These are phyloP conservation scores for Penicillium oxalicum DNA, from an alignment of 2,329 filamentous ascomycete species.

Conservation along the genomic window DNA sequence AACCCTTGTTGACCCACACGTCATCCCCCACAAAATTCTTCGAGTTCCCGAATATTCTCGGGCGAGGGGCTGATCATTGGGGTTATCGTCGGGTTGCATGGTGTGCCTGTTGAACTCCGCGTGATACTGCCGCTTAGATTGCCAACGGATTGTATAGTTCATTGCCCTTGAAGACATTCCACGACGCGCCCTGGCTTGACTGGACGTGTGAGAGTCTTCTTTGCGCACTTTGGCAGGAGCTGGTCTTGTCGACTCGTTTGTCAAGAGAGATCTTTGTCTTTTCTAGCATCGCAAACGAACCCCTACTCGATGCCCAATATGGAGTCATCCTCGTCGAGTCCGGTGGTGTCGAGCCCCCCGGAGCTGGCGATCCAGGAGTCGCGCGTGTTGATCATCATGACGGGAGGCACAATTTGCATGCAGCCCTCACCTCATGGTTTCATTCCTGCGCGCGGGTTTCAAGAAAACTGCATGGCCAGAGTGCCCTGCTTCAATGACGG, in stretches of 20 bases:
- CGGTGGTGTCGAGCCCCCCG: slow-evolving; percentile 15
- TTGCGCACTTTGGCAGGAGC: too few species aligned
- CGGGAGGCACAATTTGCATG: slow-evolving; percentile 81
- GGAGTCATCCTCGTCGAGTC: slow-evolving; percentile 18
- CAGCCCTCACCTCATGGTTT: slow-evolving; percentile 72
- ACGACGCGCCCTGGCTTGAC: too few species aligned
- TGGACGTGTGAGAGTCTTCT: too few species aligned
- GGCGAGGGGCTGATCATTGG: slow-evolving; percentile 3
- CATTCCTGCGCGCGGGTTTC: slow-evolving; percentile 71
- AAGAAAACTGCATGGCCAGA: slow-evolving; percentile 74
- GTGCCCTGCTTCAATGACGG: slow-evolving; percentile 81
- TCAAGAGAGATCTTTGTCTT: too few species aligned
- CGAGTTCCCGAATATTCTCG: slow-evolving; percentile 2
- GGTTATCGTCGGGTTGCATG: neutral
- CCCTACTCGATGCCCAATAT: slow-evolving; percentile 17
- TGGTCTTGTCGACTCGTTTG: too few species aligned
- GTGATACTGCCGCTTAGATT: too few species aligned
- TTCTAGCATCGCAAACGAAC: neutral
- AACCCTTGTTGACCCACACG: slow-evolving; percentile 6
- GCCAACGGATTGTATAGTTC: too few species aligned
- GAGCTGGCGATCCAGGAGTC: slow-evolving; percentile 57
- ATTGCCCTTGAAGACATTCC: too few species aligned
- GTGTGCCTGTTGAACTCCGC: neutral
- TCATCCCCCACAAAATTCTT: slow-evolving; percentile 13
- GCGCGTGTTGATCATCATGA: slow-evolving; percentile 82